Evolutionary conservation across 2,329 filamentous ascomycete genomes (phyloP), one percentile per base, ranked within the genome.

Genomic region (Venturia aucupariae): DNA sequence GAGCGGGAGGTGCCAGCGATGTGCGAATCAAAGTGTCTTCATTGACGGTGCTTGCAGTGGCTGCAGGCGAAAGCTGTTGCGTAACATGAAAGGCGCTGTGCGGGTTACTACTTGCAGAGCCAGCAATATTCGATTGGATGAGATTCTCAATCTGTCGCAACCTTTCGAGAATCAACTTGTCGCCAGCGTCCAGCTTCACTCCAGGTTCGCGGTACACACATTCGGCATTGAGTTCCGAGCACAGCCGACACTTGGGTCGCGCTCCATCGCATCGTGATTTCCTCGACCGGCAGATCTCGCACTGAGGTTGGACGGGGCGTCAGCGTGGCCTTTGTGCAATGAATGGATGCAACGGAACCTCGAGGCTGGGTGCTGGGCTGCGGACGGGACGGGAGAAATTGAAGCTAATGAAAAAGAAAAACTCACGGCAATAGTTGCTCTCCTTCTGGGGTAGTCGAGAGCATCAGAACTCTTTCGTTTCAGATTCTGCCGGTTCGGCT

Each of bases 141-240:
- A 94, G 78, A 61, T 82, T 88, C 74, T 94, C 90, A 70, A 94
- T 92, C 63, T 88, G 86, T 69, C 83, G 85, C 42, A 94, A 80
- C 64, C 88, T 87, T 72, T 93, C 90, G 44, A 94, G 78, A 67
- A 94, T 94, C 65, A 94, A 80, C 77, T 92, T 93, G 78, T 93
- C 90, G 68, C 90, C 90, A 42, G 90, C 89, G 73, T 94, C 90
- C 11, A 94, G 83, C 76, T 94, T 94, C 79, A 93, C 90, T 2
- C 90, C 90, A 7, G 90, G 90, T 73, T 94, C 90, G 67, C 90
- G 84, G 74, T 94, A 94, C 68, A 92, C 83, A 75, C 90, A 94
- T 67, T 93, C 89, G 55, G 89, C 90, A 64, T 90, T 89, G 48
- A 93, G 80, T 73, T 93, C 90, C 11, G 87, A 86, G 76, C 90